A percentile compares a stretch with the other conserved stretches of the same genome.
These are phyloP conservation scores for Cyanophora paradoxa DNA, from an alignment of 78 protist genomes.

Conservation along the genomic window DNA sequence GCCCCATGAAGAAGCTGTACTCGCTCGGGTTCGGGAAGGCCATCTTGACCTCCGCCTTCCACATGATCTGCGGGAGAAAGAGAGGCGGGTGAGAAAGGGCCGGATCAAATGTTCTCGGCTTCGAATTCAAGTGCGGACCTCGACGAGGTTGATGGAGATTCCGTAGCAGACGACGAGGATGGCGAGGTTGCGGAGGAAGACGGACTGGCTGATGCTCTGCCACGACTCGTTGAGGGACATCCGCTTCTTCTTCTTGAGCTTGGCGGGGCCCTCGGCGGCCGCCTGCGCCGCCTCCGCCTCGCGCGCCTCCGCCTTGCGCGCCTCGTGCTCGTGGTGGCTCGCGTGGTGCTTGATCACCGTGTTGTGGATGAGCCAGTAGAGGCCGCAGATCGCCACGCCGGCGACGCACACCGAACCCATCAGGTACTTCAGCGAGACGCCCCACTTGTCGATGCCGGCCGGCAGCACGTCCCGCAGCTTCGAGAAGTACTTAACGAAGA, in stretches of 20 bases:
- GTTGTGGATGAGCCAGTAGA: no score
- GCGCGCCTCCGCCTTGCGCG: no score
- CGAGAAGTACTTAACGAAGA: no score
- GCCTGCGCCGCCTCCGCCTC: no score
- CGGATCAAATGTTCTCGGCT: background rate
- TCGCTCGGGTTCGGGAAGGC: background rate
- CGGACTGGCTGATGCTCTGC: background rate
- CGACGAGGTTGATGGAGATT: conserved; percentile 8
- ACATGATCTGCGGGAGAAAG: background rate
- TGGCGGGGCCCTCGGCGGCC: background rate
- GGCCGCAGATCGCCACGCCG: no score
- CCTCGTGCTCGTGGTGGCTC: no score
- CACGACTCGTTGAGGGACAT: background rate
- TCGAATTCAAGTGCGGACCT: background rate
- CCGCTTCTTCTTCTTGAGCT: conserved; percentile 10
- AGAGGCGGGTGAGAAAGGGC: background rate
- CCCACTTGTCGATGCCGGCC: no score
- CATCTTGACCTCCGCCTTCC: background rate
- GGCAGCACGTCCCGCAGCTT: no score
- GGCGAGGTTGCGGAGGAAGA: conserved; percentile 10
- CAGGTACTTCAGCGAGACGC: no score
- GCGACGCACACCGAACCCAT: no score
- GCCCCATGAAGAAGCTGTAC: background rate
- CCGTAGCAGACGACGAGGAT: conserved; percentile 21
- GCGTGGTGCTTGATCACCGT: no score